Conservation (phyloP, 352 stramenopile genomes). For the Pythium chondricola region DNA sequence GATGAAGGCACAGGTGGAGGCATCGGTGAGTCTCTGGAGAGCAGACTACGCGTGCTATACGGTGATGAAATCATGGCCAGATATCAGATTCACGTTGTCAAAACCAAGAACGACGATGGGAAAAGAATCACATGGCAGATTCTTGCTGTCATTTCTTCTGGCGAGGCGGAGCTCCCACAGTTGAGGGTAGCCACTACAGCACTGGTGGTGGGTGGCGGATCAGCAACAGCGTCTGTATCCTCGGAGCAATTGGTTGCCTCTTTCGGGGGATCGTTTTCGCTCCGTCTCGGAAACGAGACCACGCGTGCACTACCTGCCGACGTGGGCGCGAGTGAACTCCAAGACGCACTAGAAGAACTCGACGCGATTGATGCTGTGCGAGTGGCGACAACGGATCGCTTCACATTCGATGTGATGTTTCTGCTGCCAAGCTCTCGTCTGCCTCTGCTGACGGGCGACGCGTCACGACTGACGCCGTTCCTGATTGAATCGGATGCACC, state of each 20-base stretch:
- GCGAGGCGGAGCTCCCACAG: background rate
- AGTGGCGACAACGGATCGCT: constrained; percentile 4
- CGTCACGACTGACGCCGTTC: constrained; percentile 5
- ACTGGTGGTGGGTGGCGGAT: background rate
- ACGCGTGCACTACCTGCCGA: background rate
- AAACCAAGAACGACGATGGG: background rate
- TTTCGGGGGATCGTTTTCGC: constrained; percentile 23
- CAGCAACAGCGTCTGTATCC: background rate
- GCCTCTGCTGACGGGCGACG: constrained; percentile 19
- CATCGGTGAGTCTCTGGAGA: constrained; percentile 27
- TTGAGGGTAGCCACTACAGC: background rate
- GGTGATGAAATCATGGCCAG: background rate
- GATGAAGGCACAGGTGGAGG: constrained; percentile 20
- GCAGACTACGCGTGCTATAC: constrained; percentile 16
- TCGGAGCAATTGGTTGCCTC: background rate
- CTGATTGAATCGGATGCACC: constrained; percentile 11
- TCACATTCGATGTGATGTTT: constrained; percentile 36
- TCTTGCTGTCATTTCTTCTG: background rate
- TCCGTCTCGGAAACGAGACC: constrained; percentile 20
- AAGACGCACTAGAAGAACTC: constrained; percentile 31
- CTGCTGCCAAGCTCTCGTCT: constrained; percentile 22
- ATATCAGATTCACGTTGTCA: constrained; percentile 21
- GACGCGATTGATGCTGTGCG: constrained; percentile 16
- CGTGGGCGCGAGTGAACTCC: constrained; percentile 15
- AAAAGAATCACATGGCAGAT: constrained; percentile 4